Evolutionary conservation across 2,329 filamentous ascomycete species (phyloP), one percentile per base, ranked within the genome.

Genomic region (Sphaceloma murrayae): DNA sequence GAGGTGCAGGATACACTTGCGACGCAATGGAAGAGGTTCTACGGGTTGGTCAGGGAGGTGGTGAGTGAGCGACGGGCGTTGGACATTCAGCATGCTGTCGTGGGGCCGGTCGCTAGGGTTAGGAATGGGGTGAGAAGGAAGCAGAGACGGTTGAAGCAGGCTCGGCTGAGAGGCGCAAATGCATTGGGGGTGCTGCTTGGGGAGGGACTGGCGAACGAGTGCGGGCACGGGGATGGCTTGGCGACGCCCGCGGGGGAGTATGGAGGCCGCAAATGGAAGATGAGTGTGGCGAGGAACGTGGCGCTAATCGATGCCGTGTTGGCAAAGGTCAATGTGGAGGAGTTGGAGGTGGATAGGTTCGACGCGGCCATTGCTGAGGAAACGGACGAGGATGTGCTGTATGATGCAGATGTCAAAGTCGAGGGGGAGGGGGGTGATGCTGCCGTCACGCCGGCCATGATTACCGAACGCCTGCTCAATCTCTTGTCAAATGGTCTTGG

Each of bases 181-280:
- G 85, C 85, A 1, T 70, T 96, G 3, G 91, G 91, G 11, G 77
- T 95, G 3, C 67, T 98, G 18, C 80, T 95, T 53, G 85, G 89
- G 45, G 86, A 94, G 58, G 87, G 85, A 2, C 67, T 95, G 36
- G 78, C 77, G 39, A 69, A 69, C 36, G 68, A 70, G 49, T 69
- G 55, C 43, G 52, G 53, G 7, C 58, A 62, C 47, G 56, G 56
- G 1, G 57, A 59, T 21, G 57, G 56, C 2, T 38, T 61, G 17
- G 52, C 52, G 3, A 56, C 51, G n/a, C 53, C 58, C 1, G 51
- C 24, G 6, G 50, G 47, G 19, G 49, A 51, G 27, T 52, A 58
- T 21, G 54, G 49, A 9, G 53, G 54, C 22, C 62, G 70, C 16
- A 68, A 75, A 48, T 82, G 78, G 78, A 91, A 87, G 60, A 77